A percentile compares a stretch with the other conserved stretches of the same genome.
Evolutionary conservation across 495 filamentous ascomycete genomes (phyloP).

Genomic region (Aspergillus panamensis): DNA sequence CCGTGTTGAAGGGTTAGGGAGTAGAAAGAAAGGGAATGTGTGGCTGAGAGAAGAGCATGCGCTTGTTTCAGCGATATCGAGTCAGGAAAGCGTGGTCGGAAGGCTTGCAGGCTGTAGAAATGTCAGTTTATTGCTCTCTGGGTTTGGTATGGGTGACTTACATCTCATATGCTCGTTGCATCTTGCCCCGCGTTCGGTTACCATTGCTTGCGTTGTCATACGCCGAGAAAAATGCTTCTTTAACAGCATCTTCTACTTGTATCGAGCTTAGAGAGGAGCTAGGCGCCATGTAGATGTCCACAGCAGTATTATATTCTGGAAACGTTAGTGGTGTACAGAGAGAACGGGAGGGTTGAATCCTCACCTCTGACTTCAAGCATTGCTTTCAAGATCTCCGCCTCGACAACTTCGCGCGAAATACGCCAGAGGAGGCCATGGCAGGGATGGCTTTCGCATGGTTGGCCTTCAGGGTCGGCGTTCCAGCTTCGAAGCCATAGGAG

Average conservation of each 20-base stretch:
- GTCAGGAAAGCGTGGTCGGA: constrained; percentile 59
- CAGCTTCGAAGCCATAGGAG: constrained; percentile 81
- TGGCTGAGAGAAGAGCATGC: constrained; percentile 72
- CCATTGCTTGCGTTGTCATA: constrained; percentile 93
- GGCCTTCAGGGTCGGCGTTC: constrained; percentile 52
- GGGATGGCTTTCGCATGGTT: constrained; percentile 22
- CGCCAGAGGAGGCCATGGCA: constrained; percentile 67
- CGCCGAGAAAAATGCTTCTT: constrained; percentile 63
- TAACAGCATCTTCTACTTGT: constrained; percentile 61
- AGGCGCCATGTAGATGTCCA: constrained; percentile 60
- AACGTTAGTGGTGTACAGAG: constrained; percentile 16
- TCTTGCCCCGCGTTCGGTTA: constrained; percentile 74
- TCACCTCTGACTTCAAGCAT: constrained; percentile 67
- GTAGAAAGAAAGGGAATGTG: constrained; percentile 84
- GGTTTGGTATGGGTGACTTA: constrained; percentile 37
- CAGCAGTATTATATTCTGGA: constrained; percentile 64
- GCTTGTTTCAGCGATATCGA: constrained; percentile 55
- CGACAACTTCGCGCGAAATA: constrained; percentile 59
- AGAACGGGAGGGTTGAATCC: background rate
- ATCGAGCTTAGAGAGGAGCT: constrained; percentile 48
- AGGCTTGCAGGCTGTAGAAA: constrained; percentile 59
- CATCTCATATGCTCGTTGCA: constrained; percentile 83
- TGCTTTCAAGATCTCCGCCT: constrained; percentile 71
- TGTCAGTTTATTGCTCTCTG: constrained; percentile 7
- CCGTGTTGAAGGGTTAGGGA: constrained; percentile 86